Conservation (phyloP, 1,139 yeast species). For the Geotrichum klebahnii region DNA sequence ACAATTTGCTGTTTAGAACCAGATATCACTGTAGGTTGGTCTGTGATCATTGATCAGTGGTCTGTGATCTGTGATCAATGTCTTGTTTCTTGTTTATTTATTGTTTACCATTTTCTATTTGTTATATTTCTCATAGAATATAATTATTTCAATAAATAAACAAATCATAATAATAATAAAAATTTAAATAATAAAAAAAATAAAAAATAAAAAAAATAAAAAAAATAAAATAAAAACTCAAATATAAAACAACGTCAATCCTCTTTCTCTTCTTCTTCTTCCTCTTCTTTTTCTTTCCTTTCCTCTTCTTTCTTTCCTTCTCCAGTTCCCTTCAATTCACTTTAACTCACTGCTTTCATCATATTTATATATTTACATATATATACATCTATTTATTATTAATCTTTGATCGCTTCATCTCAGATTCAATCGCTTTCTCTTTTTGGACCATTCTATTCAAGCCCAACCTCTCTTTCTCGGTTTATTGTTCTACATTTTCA, state of each 20-base stretch:
- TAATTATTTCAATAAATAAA: not conserved
- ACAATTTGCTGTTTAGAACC: too few relatives aligned
- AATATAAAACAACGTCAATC: conserved; percentile 2
- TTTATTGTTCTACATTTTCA: too few relatives aligned
- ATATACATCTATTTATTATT: conserved; percentile 28
- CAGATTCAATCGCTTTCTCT: conserved; percentile 20
- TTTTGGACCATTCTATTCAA: too few relatives aligned
- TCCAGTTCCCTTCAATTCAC: conserved; percentile 28
- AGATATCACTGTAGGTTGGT: too few relatives aligned
- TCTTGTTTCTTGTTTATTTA: too few relatives aligned
- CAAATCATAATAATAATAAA: not conserved
- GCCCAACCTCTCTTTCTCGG: too few relatives aligned
- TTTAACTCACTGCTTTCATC: conserved; percentile 24
- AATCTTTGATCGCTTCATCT: conserved; percentile 25
- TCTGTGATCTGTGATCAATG: too few relatives aligned
- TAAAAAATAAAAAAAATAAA: not conserved
- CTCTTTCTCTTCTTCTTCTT: conserved; percentile 27
- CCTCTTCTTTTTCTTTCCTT: conserved; percentile 27
- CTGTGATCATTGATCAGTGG: too few relatives aligned
- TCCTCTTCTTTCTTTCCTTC: conserved; percentile 26
- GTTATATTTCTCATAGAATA: too few relatives aligned
- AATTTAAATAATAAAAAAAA: not conserved
- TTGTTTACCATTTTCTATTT: too few relatives aligned
- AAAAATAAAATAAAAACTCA: not conserved
- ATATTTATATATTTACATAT: conserved; percentile 28